Conservation (phyloP, 345 rosid species). For the Bruguiera sexangula region DNA sequence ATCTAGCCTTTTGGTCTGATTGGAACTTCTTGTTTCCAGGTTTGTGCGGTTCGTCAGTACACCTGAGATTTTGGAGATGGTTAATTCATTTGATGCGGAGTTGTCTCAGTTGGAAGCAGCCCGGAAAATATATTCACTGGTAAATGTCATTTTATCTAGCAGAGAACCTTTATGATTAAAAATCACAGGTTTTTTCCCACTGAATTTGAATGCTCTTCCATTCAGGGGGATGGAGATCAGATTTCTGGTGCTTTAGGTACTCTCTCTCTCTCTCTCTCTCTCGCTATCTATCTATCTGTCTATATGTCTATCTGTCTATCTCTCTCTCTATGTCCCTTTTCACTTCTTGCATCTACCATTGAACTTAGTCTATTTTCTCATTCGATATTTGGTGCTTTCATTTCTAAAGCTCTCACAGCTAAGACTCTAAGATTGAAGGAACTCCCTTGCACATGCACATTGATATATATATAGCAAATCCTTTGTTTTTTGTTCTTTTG, state of each 20-base stretch:
- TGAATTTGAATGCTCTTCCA: constrained; percentile 32
- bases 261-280: constrained; percentile 4
- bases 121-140: constrained; percentile 78
- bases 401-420: neutral
- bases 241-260: constrained; percentile 57
- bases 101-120: constrained; percentile 98
- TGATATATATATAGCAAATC: no score
- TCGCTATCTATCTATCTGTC: neutral
- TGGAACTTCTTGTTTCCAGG: constrained; percentile 43
- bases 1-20: constrained; percentile 17
- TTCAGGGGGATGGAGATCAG: constrained; percentile 69
- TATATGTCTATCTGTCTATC: neutral
- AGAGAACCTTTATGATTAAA: constrained; percentile 15
- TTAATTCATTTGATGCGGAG: constrained; percentile 71
- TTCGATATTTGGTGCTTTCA: neutral
- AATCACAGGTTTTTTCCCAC: constrained; percentile 15
- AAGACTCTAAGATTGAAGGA: no score
- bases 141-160: constrained; percentile 28
- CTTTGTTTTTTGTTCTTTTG: no score
- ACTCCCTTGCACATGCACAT: no score
- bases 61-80: constrained; percentile 89
- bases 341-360: no score
- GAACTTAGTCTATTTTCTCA: neutral
- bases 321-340: neutral
- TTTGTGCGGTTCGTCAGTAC: constrained; percentile 98